A percentile compares a stretch with the other conserved stretches of the same genome.
These are phyloP conservation scores for Berkeleyomyces basicola DNA, from an alignment of 2,329 filamentous ascomycete species.

Conservation along the genomic window DNA sequence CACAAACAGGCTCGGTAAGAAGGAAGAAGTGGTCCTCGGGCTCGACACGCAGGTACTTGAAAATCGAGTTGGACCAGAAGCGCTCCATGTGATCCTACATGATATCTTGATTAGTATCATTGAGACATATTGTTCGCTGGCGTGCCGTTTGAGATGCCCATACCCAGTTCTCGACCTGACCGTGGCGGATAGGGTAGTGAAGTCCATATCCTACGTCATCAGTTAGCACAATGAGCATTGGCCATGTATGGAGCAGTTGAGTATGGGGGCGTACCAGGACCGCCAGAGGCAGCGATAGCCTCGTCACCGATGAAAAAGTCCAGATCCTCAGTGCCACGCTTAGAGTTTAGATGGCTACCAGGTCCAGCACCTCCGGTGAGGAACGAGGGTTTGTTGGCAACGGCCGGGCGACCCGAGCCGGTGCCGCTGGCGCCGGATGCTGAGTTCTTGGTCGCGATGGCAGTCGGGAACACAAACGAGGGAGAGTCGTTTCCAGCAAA, in stretches of 20 bases:
- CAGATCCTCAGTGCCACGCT: slow-evolving; percentile 91
- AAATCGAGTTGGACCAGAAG: slow-evolving; percentile 99
- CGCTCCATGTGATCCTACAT: slow-evolving; percentile 91
- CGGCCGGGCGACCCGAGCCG: slow-evolving; percentile 73
- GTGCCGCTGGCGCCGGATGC: slow-evolving; percentile 54
- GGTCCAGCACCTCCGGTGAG: slow-evolving; percentile 79
- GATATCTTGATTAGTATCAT: slow-evolving; percentile 5
- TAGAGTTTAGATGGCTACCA: slow-evolving; percentile 66
- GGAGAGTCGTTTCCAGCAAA: slow-evolving; percentile 99
- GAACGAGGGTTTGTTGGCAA: slow-evolving; percentile 91
- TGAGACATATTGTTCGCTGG: slow-evolving; percentile 18
- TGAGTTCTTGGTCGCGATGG: slow-evolving; percentile 84
- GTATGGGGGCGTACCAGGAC: slow-evolving; percentile 46
- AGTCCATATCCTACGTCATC: slow-evolving; percentile 61
- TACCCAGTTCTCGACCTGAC: slow-evolving; percentile 98
- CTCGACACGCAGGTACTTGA: slow-evolving; percentile 96
- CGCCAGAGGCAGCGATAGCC: slow-evolving; percentile 65
- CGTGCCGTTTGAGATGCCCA: slow-evolving; percentile 17
- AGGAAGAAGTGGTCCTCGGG: slow-evolving; percentile 98
- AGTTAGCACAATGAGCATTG: slow-evolving; percentile 11
- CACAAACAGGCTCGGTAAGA: slow-evolving; percentile 77
- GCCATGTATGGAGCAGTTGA: slow-evolving; percentile 8
- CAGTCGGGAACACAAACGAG: slow-evolving; percentile 97
- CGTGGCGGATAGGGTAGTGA: slow-evolving; percentile 94
- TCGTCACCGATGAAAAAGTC: slow-evolving; percentile 99